These are phyloP conservation scores for Salix viminalis DNA, from an alignment of 345 rosid species.

Conservation along the genomic window DNA sequence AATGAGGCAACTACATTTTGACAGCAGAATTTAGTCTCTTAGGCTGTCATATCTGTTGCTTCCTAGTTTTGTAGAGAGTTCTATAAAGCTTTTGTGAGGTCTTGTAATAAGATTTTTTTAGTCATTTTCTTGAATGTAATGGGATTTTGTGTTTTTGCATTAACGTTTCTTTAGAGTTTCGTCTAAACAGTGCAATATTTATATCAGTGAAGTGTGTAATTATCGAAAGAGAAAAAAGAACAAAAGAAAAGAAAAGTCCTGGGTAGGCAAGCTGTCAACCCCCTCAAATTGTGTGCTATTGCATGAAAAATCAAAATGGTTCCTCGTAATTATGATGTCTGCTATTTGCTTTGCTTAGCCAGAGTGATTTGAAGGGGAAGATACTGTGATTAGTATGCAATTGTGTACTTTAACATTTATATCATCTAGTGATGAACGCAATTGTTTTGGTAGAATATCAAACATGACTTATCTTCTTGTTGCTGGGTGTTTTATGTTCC, in stretches of 20 bases:
- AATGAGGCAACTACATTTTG: background rate
- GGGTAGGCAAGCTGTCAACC: background rate
- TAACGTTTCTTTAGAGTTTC: background rate
- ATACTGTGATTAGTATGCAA: background rate
- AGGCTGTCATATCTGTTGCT: background rate
- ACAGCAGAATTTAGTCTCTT: background rate
- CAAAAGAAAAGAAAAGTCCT: background rate
- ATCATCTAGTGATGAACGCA: background rate
- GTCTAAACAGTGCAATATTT: background rate
- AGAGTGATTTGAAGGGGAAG: background rate
- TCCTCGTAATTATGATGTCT: background rate
- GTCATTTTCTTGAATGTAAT: background rate
- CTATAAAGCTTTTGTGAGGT: background rate
- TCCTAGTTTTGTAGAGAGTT: background rate
- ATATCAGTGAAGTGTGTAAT: background rate
- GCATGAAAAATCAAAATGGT: background rate
- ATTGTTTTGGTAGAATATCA: background rate
- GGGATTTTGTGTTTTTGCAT: background rate
- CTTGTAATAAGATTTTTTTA: background rate
- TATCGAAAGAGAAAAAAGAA: background rate
- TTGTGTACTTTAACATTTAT: no score
- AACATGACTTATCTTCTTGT: background rate
- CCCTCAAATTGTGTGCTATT: background rate
- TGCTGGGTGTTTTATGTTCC: background rate
- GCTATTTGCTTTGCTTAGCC: background rate